phyloP scores from a whole-genome alignment of 768 basidiomycete genomes.

The Paxillus involutus region DNA sequence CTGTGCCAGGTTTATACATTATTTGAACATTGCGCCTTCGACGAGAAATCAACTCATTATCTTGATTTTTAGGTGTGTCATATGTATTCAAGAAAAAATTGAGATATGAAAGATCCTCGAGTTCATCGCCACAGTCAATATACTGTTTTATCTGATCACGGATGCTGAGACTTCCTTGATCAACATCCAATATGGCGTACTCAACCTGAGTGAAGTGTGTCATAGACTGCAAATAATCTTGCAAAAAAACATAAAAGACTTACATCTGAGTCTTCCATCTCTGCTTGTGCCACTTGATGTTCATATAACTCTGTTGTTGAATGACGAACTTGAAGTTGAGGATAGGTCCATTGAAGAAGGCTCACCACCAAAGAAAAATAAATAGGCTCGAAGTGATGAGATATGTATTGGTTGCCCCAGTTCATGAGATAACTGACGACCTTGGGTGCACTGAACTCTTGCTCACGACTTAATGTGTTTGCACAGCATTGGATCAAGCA shows the following conservation, averaged over 20 bases:
- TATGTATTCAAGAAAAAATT: constrained; percentile 4
- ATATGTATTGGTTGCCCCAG: constrained; percentile 2
- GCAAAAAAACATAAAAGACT: too few relatives aligned
- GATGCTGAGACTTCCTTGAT: too few relatives aligned
- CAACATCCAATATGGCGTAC: too few relatives aligned
- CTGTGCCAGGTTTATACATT: too few relatives aligned
- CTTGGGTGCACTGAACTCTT: constrained; percentile 3
- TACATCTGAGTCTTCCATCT: too few relatives aligned
- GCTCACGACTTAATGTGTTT: constrained; percentile 12
- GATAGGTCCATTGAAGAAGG: too few relatives aligned
- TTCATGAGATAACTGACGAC: constrained; percentile 2
- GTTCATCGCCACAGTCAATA: neutral
- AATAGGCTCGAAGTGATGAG: constrained; percentile 2
- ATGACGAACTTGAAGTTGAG: too few relatives aligned
- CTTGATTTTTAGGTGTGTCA: neutral
- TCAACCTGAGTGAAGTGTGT: too few relatives aligned
- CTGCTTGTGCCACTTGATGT: too few relatives aligned
- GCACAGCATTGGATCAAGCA: constrained; percentile 34
- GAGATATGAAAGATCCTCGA: neutral
- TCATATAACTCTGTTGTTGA: too few relatives aligned
- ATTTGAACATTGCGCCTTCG: neutral
- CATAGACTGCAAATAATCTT: too few relatives aligned
- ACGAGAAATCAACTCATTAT: neutral
- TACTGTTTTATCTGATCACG: neutral
- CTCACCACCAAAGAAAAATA: neutral